Percentiles rank a stretch among this genome's conserved stretches.
phyloP scores from a whole-genome alignment of 2,329 filamentous ascomycete genomes.

The Alternaria postmessia region DNA sequence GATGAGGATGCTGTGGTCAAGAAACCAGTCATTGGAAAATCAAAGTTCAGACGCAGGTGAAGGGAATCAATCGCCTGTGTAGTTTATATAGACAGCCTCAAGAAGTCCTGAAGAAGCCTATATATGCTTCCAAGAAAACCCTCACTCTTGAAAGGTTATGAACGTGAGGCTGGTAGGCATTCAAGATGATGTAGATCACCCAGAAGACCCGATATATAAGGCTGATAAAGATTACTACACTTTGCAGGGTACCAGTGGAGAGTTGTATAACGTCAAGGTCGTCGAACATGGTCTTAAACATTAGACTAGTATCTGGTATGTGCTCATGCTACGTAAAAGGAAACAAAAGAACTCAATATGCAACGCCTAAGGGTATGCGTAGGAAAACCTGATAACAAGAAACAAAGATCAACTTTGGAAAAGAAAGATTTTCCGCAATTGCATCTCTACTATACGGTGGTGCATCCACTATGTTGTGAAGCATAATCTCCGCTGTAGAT shows the following conservation, averaged over 20 bases:
- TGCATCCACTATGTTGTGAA: not conserved
- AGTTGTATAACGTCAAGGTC: not conserved
- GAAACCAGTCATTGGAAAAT: conserved; percentile 47
- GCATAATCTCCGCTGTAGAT: not conserved
- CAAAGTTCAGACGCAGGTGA: conserved; percentile 33
- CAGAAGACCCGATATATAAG: not conserved
- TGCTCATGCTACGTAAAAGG: conserved; percentile 6
- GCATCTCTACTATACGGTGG: not conserved
- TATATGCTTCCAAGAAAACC: not conserved
- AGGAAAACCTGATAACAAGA: conserved; percentile 5
- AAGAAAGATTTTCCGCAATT: not conserved
- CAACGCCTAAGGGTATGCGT: conserved; percentile 18
- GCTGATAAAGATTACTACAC: not conserved
- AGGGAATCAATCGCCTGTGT: not conserved
- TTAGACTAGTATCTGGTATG: conserved; percentile 7
- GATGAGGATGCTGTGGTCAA: conserved; percentile 52
- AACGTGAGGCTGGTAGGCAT: not conserved
- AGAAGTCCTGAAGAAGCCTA: not conserved
- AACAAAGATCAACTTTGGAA: not conserved
- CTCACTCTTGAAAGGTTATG: not conserved
- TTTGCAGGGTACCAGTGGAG: not conserved
- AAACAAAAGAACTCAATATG: not conserved
- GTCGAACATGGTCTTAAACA: not conserved
- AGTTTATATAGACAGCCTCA: not conserved
- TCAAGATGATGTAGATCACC: not conserved